Conservation (phyloP, 441 rosid species). For the Omphalea diandra region DNA sequence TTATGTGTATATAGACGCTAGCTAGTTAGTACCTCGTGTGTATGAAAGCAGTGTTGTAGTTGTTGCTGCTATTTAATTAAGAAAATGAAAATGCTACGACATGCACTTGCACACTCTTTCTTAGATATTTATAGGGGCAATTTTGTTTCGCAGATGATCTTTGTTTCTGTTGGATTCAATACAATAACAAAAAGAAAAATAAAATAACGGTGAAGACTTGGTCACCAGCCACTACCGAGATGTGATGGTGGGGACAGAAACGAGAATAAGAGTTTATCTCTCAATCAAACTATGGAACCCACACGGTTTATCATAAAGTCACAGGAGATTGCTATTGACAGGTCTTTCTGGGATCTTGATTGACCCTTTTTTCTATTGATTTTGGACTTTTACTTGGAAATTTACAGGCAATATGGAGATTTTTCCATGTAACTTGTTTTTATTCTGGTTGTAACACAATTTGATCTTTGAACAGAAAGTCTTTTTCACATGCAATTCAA, state of each 20-base stretch:
- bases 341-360: background rate
- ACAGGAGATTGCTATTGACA: constrained; percentile 9
- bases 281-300: constrained; percentile 40
- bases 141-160: background rate
- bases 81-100: constrained; percentile 13
- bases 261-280: background rate
- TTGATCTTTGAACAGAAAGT: background rate
- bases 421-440: constrained; percentile 18
- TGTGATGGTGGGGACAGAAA: background rate
- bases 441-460: background rate
- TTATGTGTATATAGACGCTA: background rate
- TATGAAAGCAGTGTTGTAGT: too few relatives aligned
- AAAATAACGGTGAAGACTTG: constrained; percentile 34
- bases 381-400: constrained; percentile 43
- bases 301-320: constrained; percentile 43
- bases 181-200: background rate
- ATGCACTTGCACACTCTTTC: constrained; percentile 13
- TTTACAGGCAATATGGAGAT: background rate
- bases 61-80: too few relatives aligned
- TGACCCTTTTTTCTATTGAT: constrained; percentile 20
- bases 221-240: constrained; percentile 31
- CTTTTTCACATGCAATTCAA: too few relatives aligned
- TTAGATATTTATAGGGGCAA: constrained; percentile 8
- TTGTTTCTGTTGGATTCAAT: too few relatives aligned
- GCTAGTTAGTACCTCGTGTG: background rate